Conservation (phyloP, 2,329 filamentous ascomycete species). For the Botrytis squamosa region DNA sequence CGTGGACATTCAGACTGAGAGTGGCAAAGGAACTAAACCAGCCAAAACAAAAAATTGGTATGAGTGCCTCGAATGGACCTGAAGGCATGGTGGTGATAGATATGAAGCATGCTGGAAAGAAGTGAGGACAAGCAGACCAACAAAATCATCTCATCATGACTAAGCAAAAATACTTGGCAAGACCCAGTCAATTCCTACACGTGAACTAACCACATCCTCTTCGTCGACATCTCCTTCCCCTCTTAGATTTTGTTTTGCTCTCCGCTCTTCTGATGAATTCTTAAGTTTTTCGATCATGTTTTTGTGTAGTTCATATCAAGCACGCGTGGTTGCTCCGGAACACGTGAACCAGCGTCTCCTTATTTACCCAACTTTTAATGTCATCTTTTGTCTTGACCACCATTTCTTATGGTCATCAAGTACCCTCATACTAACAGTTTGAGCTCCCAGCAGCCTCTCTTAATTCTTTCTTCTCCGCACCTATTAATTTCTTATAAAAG, state of each 20-base stretch:
- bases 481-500: constrained; percentile 56
- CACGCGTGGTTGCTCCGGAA: not conserved
- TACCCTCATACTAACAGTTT: not conserved
- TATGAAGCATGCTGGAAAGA: not conserved
- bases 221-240: not conserved
- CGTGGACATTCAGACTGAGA: not conserved
- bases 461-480: not conserved
- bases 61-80: not conserved
- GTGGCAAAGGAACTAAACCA: not conserved
- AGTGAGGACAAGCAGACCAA: not conserved
- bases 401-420: not conserved
- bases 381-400: not conserved
- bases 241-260: not conserved
- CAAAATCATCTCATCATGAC: not conserved
- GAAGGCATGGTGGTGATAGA: not conserved
- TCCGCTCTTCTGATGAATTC: not conserved
- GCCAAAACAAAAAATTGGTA: not conserved
- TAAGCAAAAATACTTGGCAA: not conserved
- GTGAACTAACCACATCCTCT: not conserved
- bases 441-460: not conserved
- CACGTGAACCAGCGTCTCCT: not conserved
- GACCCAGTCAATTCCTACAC: not conserved
- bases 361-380: not conserved
- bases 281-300: not conserved
- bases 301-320: too few species aligned